Evolutionary conservation across 2,329 filamentous ascomycete species (phyloP).

Genomic region (Venturia pyrina): DNA sequence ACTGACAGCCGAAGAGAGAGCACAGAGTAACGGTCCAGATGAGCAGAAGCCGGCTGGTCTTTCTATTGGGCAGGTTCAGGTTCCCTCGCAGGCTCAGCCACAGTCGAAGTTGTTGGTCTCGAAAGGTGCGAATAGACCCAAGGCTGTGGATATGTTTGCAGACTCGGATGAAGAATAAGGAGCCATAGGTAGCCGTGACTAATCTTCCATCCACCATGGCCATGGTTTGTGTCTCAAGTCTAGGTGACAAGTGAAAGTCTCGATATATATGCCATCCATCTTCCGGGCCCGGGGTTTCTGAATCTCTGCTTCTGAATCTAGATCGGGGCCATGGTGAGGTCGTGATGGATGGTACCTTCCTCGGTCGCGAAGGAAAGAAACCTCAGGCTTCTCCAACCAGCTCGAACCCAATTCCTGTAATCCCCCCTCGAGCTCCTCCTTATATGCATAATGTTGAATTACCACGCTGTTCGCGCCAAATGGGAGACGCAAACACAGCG

Average conservation of each 20-base stretch:
- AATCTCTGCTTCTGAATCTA: not conserved
- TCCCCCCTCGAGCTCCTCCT: not conserved
- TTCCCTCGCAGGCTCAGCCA: not conserved
- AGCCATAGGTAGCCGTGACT: not conserved
- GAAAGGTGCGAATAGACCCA: conserved; percentile 25
- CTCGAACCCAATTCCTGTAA: not conserved
- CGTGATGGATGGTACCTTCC: not conserved
- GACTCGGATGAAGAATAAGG: conserved; percentile 15
- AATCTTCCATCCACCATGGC: not conserved
- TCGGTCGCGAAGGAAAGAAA: too few species aligned
- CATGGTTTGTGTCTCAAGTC: too few species aligned
- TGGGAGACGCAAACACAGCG: conserved; percentile 8
- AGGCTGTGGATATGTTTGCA: conserved; percentile 31
- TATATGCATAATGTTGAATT: not conserved
- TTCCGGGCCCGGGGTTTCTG: too few species aligned
- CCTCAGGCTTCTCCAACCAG: not conserved
- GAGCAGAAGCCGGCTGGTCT: not conserved
- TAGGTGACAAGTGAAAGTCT: not conserved
- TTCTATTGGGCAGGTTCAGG: not conserved
- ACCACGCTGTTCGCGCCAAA: conserved; percentile 3
- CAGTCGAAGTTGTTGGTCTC: conserved; percentile 18
- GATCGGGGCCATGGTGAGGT: not conserved
- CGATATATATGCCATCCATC: too few species aligned
- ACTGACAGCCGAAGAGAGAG: not conserved
- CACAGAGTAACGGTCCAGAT: not conserved